Base-by-base conservation (phyloP, 306 rosid species). In the Luffa acutangula region DNA sequence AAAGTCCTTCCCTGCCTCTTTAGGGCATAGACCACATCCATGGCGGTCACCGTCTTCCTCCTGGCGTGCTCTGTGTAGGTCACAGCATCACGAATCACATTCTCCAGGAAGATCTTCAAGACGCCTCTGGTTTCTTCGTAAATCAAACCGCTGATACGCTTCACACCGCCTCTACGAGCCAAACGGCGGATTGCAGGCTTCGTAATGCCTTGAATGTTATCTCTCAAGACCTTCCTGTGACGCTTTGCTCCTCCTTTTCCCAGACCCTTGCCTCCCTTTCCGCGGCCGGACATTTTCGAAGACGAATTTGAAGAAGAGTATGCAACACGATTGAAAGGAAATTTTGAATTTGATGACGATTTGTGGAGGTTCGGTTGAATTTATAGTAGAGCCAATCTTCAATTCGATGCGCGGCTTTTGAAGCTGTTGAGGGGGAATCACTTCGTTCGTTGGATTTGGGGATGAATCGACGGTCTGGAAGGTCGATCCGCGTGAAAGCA, bases 181-280 rank as follows among this genome's bases (percentile, higher is more conserved):
- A 66, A 66, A 18, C 74, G 74, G 33, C 74, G 74, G n/a, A 66
- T 66, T 18, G 74, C 74, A 41, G 74, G 74, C 51, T 66, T 66
- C 5, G 74, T 66, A n/a, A 66, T 66, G 0, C 74, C 74, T 4
- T 66, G 74, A 1, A 66, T 66, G 51, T 66, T 66, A 20, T 66
- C 74, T 41, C 74, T 39, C 51, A 66, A 18, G 7, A 66, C 74
- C 33, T 66, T 66, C 17, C 74, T 18, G 8, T 66, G 74, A 39
- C 74, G 74, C 74, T 66, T 66, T 0, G 74, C 74, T 66, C 74
- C 74, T 9, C 74, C 74, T 5, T 66, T 66, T 9, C 74, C 74
- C 74, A 66, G 3, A 18, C 74, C 74, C 74, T 66, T 66, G 51
- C 74, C 74, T 41, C 74, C 74, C 51, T 66, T 66, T 1, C 74